phyloP scores from a whole-genome alignment of 768 basidiomycete genomes.

The Collybiopsis luxurians region DNA sequence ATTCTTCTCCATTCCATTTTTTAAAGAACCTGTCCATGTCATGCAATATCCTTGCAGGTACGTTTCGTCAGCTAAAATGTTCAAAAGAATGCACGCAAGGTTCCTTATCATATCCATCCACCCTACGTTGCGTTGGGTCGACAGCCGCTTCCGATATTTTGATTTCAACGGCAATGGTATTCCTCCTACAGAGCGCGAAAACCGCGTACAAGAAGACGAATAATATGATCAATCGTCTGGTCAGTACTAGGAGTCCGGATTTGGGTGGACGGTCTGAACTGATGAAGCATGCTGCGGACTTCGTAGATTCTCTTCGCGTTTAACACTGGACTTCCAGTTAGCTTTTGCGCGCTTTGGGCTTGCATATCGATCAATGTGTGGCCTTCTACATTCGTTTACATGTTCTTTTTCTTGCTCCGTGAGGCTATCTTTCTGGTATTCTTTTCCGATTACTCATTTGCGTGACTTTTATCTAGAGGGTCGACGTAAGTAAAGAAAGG shows the following conservation, averaged over 20 bases:
- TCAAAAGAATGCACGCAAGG: not conserved
- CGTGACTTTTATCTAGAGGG: not conserved
- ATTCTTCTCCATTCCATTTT: no score
- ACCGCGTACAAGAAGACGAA: conserved; percentile 8
- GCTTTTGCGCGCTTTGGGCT: conserved; percentile 6
- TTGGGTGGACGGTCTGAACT: not conserved
- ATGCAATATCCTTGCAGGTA: conserved; percentile 11
- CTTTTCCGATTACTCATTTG: not conserved
- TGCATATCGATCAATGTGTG: conserved; percentile 8
- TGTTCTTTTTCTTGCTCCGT: conserved; percentile 5
- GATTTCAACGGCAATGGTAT: conserved; percentile 9
- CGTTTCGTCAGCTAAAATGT: not conserved
- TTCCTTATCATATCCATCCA: not conserved
- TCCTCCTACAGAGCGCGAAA: conserved; percentile 11
- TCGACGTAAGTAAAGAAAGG: not conserved
- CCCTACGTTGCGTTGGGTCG: not conserved
- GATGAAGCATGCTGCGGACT: not conserved
- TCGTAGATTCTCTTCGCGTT: conserved; percentile 5
- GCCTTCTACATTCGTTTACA: conserved; percentile 8
- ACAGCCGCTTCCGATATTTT: conserved; percentile 9
- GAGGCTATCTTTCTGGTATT: not conserved
- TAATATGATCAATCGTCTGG: conserved; percentile 14
- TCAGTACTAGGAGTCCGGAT: not conserved
- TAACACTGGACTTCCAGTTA: conserved; percentile 4
- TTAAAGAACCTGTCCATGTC: conserved; percentile 12